Conservation (phyloP, 768 basidiomycete species). For the Mycena capillaripes region DNA sequence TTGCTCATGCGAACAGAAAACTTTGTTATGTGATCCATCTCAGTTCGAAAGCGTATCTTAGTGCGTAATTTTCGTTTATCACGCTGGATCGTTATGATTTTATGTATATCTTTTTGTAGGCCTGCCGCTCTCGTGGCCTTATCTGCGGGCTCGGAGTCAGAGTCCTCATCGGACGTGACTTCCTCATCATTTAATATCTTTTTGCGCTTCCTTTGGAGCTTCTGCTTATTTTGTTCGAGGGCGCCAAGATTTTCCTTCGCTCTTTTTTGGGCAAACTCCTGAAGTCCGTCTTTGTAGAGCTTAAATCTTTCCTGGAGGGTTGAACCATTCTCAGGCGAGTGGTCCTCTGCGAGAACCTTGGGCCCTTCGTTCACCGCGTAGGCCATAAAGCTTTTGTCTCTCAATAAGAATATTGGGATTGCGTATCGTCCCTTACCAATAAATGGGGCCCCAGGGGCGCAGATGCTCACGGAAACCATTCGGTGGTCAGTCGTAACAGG, state of each 20-base stretch:
- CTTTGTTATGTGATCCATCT: background rate
- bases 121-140: background rate
- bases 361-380: background rate
- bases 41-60: background rate
- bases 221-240: background rate
- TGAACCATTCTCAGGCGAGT: background rate
- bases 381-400: background rate
- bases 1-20: background rate
- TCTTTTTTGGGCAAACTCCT: background rate
- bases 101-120: background rate
- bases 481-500: slow-evolving; percentile 12
- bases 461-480: slow-evolving; percentile 11
- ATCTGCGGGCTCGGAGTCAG: background rate
- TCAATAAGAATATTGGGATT: background rate
- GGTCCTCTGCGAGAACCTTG: background rate
- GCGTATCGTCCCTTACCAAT: slow-evolving; percentile 8
- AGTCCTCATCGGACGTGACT: background rate
- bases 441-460: slow-evolving; percentile 4
- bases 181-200: background rate
- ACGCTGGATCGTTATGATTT: background rate
- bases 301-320: background rate
- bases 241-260: slow-evolving; percentile 6
- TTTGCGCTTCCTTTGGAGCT: background rate
- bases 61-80: background rate
- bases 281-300: background rate